Percentiles rank a stretch among this genome's conserved stretches.
These are phyloP conservation scores for Austroboletus niveus DNA, from an alignment of 1,284 basidiomycete genomes.

Conservation along the genomic window DNA sequence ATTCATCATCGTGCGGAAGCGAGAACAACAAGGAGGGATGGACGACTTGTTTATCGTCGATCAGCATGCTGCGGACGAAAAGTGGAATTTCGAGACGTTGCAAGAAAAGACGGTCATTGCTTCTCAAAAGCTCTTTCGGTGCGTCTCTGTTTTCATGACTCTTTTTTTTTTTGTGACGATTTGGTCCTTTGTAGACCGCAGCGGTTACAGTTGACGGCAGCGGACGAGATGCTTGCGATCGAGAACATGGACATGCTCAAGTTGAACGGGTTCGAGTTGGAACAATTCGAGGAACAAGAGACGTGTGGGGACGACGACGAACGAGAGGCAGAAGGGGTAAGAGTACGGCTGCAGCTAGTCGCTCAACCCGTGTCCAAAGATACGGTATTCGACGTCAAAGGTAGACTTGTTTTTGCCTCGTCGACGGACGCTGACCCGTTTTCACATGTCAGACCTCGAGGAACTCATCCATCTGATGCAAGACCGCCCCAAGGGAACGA, in stretches of 20 bases:
- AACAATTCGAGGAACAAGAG: slow-evolving; percentile 50
- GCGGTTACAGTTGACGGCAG: slow-evolving; percentile 80
- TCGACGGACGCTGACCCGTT: slow-evolving; percentile 1
- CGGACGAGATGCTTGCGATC: slow-evolving; percentile 85
- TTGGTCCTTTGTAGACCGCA: slow-evolving; percentile 55
- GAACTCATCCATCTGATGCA: slow-evolving; percentile 86
- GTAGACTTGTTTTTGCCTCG: slow-evolving; percentile 19
- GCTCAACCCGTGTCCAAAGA: slow-evolving; percentile 92
- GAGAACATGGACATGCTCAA: slow-evolving; percentile 84
- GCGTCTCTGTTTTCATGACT: slow-evolving; percentile 20
- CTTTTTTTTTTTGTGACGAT: background rate
- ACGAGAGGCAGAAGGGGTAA: slow-evolving; percentile 12
- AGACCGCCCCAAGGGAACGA: slow-evolving; percentile 72
- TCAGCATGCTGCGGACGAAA: slow-evolving; percentile 91
- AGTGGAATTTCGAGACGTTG: slow-evolving; percentile 96
- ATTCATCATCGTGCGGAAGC: slow-evolving; percentile 85
- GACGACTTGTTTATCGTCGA: slow-evolving; percentile 96
- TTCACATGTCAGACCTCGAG: slow-evolving; percentile 73
- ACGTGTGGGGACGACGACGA: slow-evolving; percentile 24
- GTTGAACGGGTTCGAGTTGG: slow-evolving; percentile 86
- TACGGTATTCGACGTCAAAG: slow-evolving; percentile 73
- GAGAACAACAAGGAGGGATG: slow-evolving; percentile 29
- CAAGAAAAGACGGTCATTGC: slow-evolving; percentile 87
- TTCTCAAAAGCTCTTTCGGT: slow-evolving; percentile 84
- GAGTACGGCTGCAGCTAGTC: slow-evolving; percentile 63